phyloP scores from a whole-genome alignment of 768 basidiomycete species.

The Tricholoma saponaceum region DNA sequence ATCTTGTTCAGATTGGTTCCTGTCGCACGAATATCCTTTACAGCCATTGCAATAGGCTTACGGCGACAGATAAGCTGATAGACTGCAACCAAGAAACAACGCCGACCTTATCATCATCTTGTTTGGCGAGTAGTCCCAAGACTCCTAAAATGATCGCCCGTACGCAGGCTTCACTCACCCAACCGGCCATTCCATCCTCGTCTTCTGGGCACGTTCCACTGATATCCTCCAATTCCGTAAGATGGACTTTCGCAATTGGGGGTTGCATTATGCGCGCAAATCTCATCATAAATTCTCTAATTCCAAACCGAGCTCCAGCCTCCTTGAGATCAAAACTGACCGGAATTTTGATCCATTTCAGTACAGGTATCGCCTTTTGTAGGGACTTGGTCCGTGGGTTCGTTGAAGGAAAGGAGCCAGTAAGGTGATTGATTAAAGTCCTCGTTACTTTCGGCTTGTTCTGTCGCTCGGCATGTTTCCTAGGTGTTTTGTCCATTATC shows the following conservation, averaged over 20 bases:
- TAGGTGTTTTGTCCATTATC: background rate
- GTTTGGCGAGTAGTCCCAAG: slow-evolving; percentile 48
- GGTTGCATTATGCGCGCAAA: slow-evolving; percentile 52
- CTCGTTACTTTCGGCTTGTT: slow-evolving; percentile 1
- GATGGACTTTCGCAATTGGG: slow-evolving; percentile 35
- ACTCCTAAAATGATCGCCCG: slow-evolving; percentile 63
- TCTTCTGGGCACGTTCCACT: slow-evolving; percentile 28
- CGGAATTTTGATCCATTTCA: slow-evolving; percentile 52
- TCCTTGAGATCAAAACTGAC: slow-evolving; percentile 39
- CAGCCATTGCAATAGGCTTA: slow-evolving; percentile 40
- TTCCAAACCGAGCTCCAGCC: slow-evolving; percentile 59
- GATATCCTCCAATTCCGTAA: slow-evolving; percentile 64
- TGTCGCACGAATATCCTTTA: slow-evolving; percentile 48
- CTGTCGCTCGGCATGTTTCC: slow-evolving; percentile 9
- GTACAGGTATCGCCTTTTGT: slow-evolving; percentile 36
- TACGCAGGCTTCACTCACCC: slow-evolving; percentile 65
- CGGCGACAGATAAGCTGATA: background rate
- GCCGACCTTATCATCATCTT: slow-evolving; percentile 36
- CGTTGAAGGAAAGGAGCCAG: slow-evolving; percentile 1
- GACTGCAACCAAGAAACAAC: background rate
- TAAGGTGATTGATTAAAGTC: background rate
- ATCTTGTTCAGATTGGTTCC: slow-evolving; percentile 60
- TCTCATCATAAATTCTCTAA: slow-evolving; percentile 71
- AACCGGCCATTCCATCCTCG: slow-evolving; percentile 40
- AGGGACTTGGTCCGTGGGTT: slow-evolving; percentile 25